Evolutionary conservation across 75 land plant species (phyloP).

Genomic region (Pinus albicaulis): DNA sequence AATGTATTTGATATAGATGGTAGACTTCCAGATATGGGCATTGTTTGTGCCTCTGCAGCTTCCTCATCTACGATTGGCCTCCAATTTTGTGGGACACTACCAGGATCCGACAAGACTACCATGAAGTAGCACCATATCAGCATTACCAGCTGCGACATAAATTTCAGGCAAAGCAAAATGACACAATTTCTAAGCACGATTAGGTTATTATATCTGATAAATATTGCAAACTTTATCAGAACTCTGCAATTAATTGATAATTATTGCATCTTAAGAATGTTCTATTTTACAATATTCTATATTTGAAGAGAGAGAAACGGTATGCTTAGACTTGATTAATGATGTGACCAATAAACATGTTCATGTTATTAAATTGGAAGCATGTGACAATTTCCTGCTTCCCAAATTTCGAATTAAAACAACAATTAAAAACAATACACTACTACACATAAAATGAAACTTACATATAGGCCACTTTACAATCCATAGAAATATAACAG

Average conservation of each 20-base stretch:
- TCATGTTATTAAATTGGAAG: too few relatives aligned
- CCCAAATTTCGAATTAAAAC: too few relatives aligned
- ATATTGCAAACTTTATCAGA: not conserved
- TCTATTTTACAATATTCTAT: not conserved
- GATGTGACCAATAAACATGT: not conserved
- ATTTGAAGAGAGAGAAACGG: not conserved
- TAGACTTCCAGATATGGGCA: slow-evolving; percentile 14
- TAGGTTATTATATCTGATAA: not conserved
- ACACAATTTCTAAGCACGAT: not conserved
- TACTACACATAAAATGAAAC: too few relatives aligned
- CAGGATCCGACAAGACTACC: slow-evolving; percentile 30
- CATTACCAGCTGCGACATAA: slow-evolving; percentile 30
- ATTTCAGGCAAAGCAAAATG: slow-evolving; percentile 10
- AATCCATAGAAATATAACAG: too few relatives aligned
- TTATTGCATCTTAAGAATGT: not conserved
- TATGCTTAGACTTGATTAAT: not conserved
- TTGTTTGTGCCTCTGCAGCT: slow-evolving; percentile 23
- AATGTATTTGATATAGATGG: not conserved
- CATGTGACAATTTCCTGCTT: too few relatives aligned
- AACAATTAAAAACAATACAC: too few relatives aligned
- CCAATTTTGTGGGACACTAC: slow-evolving; percentile 27
- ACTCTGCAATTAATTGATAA: not conserved
- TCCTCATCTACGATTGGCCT: slow-evolving; percentile 26
- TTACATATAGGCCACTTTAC: too few relatives aligned
- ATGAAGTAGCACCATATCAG: slow-evolving; percentile 32